These are phyloP conservation scores for Chytridiales sp. DNA, from an alignment of 371 early-diverging fungal genomes.

Conservation along the genomic window DNA sequence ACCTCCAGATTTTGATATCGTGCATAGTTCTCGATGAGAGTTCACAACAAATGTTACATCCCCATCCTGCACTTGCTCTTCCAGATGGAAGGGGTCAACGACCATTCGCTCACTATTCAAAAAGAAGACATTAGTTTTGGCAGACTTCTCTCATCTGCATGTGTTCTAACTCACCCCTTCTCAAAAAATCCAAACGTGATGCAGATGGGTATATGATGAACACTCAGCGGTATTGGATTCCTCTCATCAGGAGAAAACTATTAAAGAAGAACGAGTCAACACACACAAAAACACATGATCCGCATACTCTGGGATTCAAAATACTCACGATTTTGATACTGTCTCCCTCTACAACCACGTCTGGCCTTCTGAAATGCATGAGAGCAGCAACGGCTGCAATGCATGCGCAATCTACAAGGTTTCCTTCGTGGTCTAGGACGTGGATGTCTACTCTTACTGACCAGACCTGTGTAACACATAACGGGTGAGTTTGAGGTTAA, in stretches of 20 bases:
- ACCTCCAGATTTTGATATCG: constrained; percentile 90
- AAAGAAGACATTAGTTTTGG: not conserved
- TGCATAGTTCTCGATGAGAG: constrained; percentile 86
- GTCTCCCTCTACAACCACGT: constrained; percentile 87
- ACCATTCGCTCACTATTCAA: constrained; percentile 65
- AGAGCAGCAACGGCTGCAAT: constrained; percentile 89
- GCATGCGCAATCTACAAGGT: constrained; percentile 86
- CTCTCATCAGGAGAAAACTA: constrained; percentile 62
- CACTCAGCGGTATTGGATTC: constrained; percentile 86
- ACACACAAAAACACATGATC: not conserved
- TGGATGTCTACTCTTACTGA: constrained; percentile 84
- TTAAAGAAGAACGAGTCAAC: not conserved
- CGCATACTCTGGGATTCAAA: not conserved
- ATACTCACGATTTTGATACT: constrained; percentile 81
- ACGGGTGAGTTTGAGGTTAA: too few relatives aligned
- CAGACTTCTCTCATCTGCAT: not conserved
- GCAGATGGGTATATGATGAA: constrained; percentile 93
- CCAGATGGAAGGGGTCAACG: constrained; percentile 81
- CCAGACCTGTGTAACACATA: constrained; percentile 74
- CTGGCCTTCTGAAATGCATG: constrained; percentile 88
- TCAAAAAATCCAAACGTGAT: constrained; percentile 88
- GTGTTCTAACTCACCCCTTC: constrained; percentile 59
- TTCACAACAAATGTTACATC: constrained; percentile 87
- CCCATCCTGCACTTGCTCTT: constrained; percentile 80
- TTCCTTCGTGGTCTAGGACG: constrained; percentile 91